A percentile compares a stretch with the other conserved stretches of the same genome.
These are phyloP conservation scores for Stagonosporopsis vannaccii DNA, from an alignment of 2,329 filamentous ascomycete genomes.

Conservation along the genomic window DNA sequence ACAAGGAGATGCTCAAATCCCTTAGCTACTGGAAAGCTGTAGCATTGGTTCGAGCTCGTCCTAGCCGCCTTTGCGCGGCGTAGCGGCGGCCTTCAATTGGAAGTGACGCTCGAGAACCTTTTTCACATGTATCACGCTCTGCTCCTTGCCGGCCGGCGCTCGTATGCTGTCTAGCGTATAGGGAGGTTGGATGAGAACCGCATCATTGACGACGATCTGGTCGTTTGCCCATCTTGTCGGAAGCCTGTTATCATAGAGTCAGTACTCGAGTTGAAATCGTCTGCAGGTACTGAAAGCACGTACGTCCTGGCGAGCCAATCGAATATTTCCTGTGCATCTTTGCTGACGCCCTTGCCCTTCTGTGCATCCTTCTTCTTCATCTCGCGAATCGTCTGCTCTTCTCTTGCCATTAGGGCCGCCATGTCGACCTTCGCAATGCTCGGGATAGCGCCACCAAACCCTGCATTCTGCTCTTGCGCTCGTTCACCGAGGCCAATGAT, in stretches of 20 bases:
- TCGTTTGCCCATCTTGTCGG: conserved; percentile 66
- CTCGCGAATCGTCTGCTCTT: conserved; percentile 63
- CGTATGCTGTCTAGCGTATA: conserved; percentile 65
- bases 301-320: conserved; percentile 67
- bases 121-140: conserved; percentile 52
- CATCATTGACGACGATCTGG: conserved; percentile 67
- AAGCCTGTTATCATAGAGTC: conserved; percentile 43
- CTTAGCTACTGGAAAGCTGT: conserved; percentile 24
- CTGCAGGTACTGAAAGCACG: conserved; percentile 24
- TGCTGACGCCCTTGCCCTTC: conserved; percentile 66
- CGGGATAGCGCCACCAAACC: conserved; percentile 55
- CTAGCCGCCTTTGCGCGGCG: conserved; percentile 17
- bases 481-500: conserved; percentile 54
- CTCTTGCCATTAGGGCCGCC: conserved; percentile 61
- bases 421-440: conserved; percentile 61
- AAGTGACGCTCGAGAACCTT: conserved; percentile 57
- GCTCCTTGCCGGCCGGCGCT: conserved; percentile 52
- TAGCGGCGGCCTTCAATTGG: conserved; percentile 47
- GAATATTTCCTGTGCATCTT: conserved; percentile 69
- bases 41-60: conserved; percentile 5
- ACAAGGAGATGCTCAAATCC: neutral
- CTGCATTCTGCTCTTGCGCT: conserved; percentile 45
- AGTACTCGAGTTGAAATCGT: conserved; percentile 2
- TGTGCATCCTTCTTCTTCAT: conserved; percentile 65
- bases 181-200: conserved; percentile 65